A percentile compares a stretch with the other conserved stretches of the same genome.
These are phyloP conservation scores for Globisporangium middletonii DNA, from an alignment of 352 stramenopile genomes.

Conservation along the genomic window DNA sequence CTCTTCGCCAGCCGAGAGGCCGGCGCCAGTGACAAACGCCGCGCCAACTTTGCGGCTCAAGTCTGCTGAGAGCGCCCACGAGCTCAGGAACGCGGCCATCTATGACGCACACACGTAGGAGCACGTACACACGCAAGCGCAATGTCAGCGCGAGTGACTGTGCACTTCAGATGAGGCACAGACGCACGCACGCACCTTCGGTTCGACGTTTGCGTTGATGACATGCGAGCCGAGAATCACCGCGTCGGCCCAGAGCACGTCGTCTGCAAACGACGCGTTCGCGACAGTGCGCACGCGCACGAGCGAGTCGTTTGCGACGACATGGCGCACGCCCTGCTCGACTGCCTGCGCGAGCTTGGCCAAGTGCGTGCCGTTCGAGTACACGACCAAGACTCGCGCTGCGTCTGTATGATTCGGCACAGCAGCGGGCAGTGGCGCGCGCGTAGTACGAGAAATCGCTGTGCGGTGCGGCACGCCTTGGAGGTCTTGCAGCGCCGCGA, in stretches of 20 bases:
- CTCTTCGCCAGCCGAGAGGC: conserved; percentile 78
- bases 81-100: conserved; percentile 65
- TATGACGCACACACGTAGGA: conserved; percentile 10
- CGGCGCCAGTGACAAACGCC: conserved; percentile 80
- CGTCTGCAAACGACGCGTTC: conserved; percentile 66
- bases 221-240: conserved; percentile 82
- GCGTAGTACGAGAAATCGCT: neutral
- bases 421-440: neutral
- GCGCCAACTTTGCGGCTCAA: conserved; percentile 81
- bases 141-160: neutral
- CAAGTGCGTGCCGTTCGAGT: conserved; percentile 65
- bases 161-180: neutral
- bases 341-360: conserved; percentile 65
- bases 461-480: conserved; percentile 2
- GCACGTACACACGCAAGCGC: neutral
- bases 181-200: conserved; percentile 34
- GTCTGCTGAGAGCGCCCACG: conserved; percentile 65
- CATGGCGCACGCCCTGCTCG: conserved; percentile 33
- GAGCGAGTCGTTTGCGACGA: conserved; percentile 25
- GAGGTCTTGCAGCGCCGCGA: conserved; percentile 27
- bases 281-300: conserved; percentile 50
- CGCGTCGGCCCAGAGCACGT: conserved; percentile 80
- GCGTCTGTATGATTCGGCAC: neutral
- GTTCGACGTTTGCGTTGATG: conserved; percentile 86
- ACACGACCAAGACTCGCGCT: conserved; percentile 64